Evolutionary conservation across 805 yeast genomes (phyloP), one percentile per base, ranked within the genome.

Genomic region (Metschnikowia sp.): DNA sequence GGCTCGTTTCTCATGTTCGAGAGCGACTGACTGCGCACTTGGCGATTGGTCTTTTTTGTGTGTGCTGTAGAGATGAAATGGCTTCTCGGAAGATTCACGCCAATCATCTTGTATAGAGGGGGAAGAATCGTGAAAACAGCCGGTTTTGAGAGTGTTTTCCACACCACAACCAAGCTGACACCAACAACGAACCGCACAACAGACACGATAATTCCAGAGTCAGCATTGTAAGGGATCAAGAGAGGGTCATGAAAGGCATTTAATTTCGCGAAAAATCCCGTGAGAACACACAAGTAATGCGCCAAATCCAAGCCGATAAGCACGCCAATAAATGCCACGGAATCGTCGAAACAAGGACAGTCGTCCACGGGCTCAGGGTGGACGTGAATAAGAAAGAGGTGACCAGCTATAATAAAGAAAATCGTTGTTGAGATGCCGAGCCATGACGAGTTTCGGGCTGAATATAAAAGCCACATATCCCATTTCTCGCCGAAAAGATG

Each of bases 301-400:
- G 83, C 75, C 26, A 85, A 53, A 51, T 86, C 94, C 7, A 86
- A 57, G 0, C 99, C 99, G 38, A 82, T 69, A 12, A 90, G 72
- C 37, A 91, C 97, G 3, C 96, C 96, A 44, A 91, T 70, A 58
- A 92, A 92, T 5, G 98, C 96, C 30, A 92, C 96, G 15, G 90
- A 82, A 63, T 92, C 99, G 60, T 91, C 97, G 61, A 85, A 92
- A 64, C 99, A 94, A 1, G 99, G 99, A 61, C 99, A 92, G 55
- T 84, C 86, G 57, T 94, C 99, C 18, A 86, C 82, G 1, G 98
- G 98, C 48, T 78, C 81, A 0, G 90, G 86, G 66, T 90, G 96
- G 36, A 75, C 65, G 56, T 85, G 82, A 19, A 91, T 76, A 32
- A 86, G 58, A 1, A 68, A 51, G 38, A 84, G 60, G 55, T 75